Evolutionary conservation across 495 filamentous ascomycete genomes (phyloP).

Genomic region (Penicillium manginii): DNA sequence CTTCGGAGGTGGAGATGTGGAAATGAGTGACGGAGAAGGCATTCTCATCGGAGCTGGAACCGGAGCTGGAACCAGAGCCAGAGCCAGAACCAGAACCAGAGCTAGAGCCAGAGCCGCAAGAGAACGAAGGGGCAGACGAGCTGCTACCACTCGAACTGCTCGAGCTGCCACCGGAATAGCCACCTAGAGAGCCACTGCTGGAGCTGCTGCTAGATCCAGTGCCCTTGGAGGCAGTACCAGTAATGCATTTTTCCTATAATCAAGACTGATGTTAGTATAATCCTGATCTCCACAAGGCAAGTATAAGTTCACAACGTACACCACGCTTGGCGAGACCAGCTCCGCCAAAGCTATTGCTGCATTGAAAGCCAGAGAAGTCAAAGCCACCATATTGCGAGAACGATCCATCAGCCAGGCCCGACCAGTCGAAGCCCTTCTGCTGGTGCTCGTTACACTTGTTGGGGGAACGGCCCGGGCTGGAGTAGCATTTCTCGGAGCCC

Average conservation of each 20-base stretch:
- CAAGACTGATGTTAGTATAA: slow-evolving; percentile 11
- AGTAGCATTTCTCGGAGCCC: slow-evolving; percentile 61
- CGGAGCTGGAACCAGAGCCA: slow-evolving; percentile 2
- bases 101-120: slow-evolving; percentile 36
- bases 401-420: slow-evolving; percentile 60
- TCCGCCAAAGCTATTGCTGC: slow-evolving; percentile 58
- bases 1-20: slow-evolving; percentile 70
- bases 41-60: slow-evolving; percentile 45
- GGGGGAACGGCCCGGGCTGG: slow-evolving; percentile 71
- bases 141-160: slow-evolving; percentile 2
- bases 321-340: slow-evolving; percentile 49
- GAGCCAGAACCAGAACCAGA: slow-evolving; percentile 26
- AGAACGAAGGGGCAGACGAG: slow-evolving; percentile 59
- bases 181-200: not conserved
- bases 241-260: slow-evolving; percentile 32
- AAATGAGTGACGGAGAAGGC: slow-evolving; percentile 77
- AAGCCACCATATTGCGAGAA: slow-evolving; percentile 73
- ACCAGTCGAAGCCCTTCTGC: slow-evolving; percentile 71
- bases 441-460: slow-evolving; percentile 75
- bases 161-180: not conserved
- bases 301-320: slow-evolving; percentile 37
- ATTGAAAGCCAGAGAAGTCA: slow-evolving; percentile 72
- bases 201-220: slow-evolving; percentile 34
- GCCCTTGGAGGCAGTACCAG: slow-evolving; percentile 20
- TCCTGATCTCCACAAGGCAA: not conserved